Base-by-base conservation (phyloP, 202 grass and related monocot genomes). In the Bolboschoenoplectus hybrid region DNA sequence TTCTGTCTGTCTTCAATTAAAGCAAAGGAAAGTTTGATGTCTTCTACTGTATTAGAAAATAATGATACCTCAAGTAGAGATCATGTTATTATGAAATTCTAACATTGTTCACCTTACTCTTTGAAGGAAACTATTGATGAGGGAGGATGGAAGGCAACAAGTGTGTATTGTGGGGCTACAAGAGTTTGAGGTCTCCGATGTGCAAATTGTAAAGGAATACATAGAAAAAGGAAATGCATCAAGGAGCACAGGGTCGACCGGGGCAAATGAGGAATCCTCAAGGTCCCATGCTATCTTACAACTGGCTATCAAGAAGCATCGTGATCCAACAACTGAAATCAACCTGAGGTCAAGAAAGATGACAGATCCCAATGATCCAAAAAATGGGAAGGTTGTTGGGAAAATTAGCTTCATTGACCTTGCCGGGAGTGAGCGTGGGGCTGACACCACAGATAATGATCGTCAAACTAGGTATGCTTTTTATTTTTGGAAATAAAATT, bases 371-470 rank as follows among this genome's bases (percentile, higher is more conserved):
- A 94, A 87, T 86, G 96, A 95, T 86, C 88, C 90, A 44, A 98
- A 94, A 85, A 92, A 81, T 83, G 91, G 87, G 74, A 99, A 94
- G 81, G 51, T 89, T 39, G 86, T 99, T 74, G 97, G 97, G 1
- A 98, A 98, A 85, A 94, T 98, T 77, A 95, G 93, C 16, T 98
- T 98, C 86, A 98, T 98, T 79, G 97, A 99, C 89, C 93, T 99
- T 81, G 97, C 97, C 81, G 97, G 97, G 71, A 99, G 93, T 17
- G 97, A 99, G 78, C 97, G 97, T 87, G 97, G 97, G 63, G 97
- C 97, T 74, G 97, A 99, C 93, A 99, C 97, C 49, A 99, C 97
- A 34, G 97, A 99, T 45, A 99, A 99, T 56, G 97, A 99, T 78
- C 88, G 97, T 65, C 97, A 91, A 75, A 99, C 97, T 83, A 90